Evolutionary conservation across 2,329 filamentous ascomycete species (phyloP), one percentile per base, ranked within the genome.

Genomic region (Ophiostoma sp.): DNA sequence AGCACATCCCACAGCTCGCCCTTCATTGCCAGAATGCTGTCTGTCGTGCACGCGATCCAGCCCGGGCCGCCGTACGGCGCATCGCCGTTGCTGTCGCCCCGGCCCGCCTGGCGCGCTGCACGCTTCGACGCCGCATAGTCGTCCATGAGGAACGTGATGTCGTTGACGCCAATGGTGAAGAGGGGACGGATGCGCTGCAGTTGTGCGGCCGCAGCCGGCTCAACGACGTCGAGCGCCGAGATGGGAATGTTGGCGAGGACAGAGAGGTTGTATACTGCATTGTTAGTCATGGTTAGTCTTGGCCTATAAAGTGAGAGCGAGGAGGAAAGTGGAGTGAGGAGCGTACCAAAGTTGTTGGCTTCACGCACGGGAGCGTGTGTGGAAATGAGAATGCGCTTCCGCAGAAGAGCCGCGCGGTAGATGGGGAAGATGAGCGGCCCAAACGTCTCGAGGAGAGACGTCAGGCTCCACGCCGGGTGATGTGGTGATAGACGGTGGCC

Each of bases 31-130:
- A 99, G 84, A 69, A 99, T 95, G 75, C 91, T 94, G 79, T 99
- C 95, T 1, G 94, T 98, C 3, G 94, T 97, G 77, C 93, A 97
- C 12, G 94, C 95, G 69, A 97, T 89, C 93, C 93, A 99, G 52
- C 93, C 91, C 14, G 84, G 79, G 44, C 83, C 83, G 38, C 79
- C 76, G 58, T 86, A 82, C 4, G 55, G 45, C 12, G 7, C 60
- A 47, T 79, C 77, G 16, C 78, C 64, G 58, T 60, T 75, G 11
- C 76, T 76, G 58, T 74, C 60, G 5, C 45, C 77, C 75, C 7
- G 72, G 70, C n/a, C 75, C 9, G 41, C 70, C 18, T 14, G 49
- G 52, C 71, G 44, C 47, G 70, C 64, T 49, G 75, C 71, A 4
- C 74, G 77, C 75, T 79, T 81, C 64, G 78, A 78, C 2, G 80